Percentiles rank a stretch among this genome's conserved stretches.
Conservation (phyloP, 768 basidiomycete genomes). For the Pleurotus ostreatus region DNA sequence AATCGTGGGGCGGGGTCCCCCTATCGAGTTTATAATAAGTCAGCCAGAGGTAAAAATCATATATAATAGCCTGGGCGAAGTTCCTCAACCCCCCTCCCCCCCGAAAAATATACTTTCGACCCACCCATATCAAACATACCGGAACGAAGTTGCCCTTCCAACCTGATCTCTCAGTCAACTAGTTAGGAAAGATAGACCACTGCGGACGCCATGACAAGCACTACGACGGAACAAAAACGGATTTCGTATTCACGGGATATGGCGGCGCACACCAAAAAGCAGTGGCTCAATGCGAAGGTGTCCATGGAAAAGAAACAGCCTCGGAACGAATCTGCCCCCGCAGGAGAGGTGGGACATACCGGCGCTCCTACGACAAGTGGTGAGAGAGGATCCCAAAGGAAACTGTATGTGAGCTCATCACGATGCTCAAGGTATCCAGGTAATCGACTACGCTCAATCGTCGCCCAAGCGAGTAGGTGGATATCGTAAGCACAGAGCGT, state of each 20-base stretch:
- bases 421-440: conserved; percentile 11
- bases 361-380: neutral
- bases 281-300: conserved; percentile 30
- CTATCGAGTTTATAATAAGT: neutral
- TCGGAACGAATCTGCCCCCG: neutral
- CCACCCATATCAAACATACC: too few species aligned
- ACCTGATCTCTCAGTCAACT: too few species aligned
- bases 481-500: neutral
- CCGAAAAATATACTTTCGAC: too few species aligned
- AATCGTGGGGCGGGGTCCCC: neutral
- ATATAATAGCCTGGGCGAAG: too few species aligned
- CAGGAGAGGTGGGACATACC: neutral
- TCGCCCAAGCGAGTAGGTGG: conserved; percentile 5
- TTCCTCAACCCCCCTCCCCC: too few species aligned
- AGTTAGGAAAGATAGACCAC: too few species aligned
- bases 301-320: neutral
- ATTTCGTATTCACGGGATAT: conserved; percentile 35
- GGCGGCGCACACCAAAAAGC: conserved; percentile 36
- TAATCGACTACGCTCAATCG: conserved; percentile 11
- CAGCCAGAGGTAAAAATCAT: too few species aligned
- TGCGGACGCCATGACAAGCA: conserved; percentile 21
- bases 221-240: conserved; percentile 33
- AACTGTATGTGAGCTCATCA: neutral
- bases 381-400: neutral
- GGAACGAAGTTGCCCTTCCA: too few species aligned